A percentile compares a stretch with the other conserved stretches of the same genome.
phyloP scores from a whole-genome alignment of 2,329 filamentous ascomycete species.

The Penicillium sp. region DNA sequence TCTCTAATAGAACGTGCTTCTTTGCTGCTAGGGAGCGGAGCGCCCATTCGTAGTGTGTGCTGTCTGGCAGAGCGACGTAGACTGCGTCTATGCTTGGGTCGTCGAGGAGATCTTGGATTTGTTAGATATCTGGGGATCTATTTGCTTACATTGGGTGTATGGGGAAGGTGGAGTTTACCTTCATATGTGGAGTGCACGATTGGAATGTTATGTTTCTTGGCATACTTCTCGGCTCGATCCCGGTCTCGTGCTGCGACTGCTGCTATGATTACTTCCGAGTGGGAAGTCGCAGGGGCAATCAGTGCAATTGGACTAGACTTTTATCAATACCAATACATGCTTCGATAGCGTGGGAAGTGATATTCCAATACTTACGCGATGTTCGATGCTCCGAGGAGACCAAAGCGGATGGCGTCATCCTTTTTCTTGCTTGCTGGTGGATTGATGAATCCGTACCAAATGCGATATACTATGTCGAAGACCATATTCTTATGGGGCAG shows the following conservation, averaged over 20 bases:
- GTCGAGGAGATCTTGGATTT: slow-evolving; percentile 27
- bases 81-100: slow-evolving; percentile 31
- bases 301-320: slow-evolving; percentile 18
- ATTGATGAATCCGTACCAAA: slow-evolving; percentile 4
- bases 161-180: slow-evolving; percentile 26
- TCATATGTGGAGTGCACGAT: slow-evolving; percentile 53
- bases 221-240: slow-evolving; percentile 50
- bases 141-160: too few relatives aligned
- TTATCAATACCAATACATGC: neutral
- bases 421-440: slow-evolving; percentile 7
- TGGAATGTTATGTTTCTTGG: slow-evolving; percentile 54
- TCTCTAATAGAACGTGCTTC: slow-evolving; percentile 59
- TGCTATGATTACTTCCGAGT: slow-evolving; percentile 55
- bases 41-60: slow-evolving; percentile 48
- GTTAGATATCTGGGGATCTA: too few relatives aligned
- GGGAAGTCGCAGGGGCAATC: slow-evolving; percentile 51
- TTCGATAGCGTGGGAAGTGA: neutral
- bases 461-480: neutral
- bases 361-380: slow-evolving; percentile 15
- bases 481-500: neutral
- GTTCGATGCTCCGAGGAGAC: slow-evolving; percentile 20
- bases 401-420: slow-evolving; percentile 18
- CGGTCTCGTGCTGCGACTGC: slow-evolving; percentile 55
- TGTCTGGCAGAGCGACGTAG: slow-evolving; percentile 52
- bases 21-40: slow-evolving; percentile 49